Percentiles rank a stretch among this genome's conserved stretches.
Evolutionary conservation across 768 basidiomycete genomes (phyloP).

Genomic region (Termitomyces titanicus): DNA sequence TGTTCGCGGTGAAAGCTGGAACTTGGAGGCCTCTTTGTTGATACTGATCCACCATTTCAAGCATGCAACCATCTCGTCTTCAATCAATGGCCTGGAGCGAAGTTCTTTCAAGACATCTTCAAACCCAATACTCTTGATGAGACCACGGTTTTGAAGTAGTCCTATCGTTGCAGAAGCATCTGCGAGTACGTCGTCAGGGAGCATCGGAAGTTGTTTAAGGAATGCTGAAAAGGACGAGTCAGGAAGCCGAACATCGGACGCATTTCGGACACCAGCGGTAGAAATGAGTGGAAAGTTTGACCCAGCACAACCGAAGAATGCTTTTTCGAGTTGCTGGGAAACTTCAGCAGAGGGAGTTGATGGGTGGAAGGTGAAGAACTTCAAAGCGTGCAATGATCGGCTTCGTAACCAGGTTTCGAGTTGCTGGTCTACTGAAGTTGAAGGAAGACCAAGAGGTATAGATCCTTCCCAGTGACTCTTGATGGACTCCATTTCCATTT

Average conservation of each 20-base stretch:
- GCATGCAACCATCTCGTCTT: slow-evolving; percentile 76
- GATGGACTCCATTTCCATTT: slow-evolving; percentile 68
- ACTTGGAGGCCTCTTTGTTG: slow-evolving; percentile 30
- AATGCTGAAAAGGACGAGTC: slow-evolving; percentile 70
- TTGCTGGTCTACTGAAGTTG: slow-evolving; percentile 33
- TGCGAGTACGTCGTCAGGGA: slow-evolving; percentile 57
- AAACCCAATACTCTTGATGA: slow-evolving; percentile 75
- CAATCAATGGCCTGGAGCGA: slow-evolving; percentile 59
- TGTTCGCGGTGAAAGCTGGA: slow-evolving; percentile 41
- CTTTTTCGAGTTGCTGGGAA: slow-evolving; percentile 61
- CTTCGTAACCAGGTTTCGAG: slow-evolving; percentile 47
- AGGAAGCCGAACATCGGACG: slow-evolving; percentile 67
- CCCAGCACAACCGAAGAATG: slow-evolving; percentile 71
- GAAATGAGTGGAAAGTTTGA: slow-evolving; percentile 69
- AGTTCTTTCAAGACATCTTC: slow-evolving; percentile 82
- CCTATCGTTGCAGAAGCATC: slow-evolving; percentile 60
- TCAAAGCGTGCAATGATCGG: slow-evolving; percentile 73
- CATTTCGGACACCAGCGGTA: slow-evolving; percentile 64
- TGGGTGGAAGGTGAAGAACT: slow-evolving; percentile 85
- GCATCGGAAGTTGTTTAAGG: slow-evolving; percentile 70
- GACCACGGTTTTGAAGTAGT: slow-evolving; percentile 52
- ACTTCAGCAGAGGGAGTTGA: slow-evolving; percentile 88
- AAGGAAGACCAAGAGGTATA: slow-evolving; percentile 24
- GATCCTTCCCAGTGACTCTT: slow-evolving; percentile 57
- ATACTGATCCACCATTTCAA: slow-evolving; percentile 80